These are phyloP conservation scores for Epichloe typhina DNA, from an alignment of 2,329 filamentous ascomycete genomes.

Conservation along the genomic window DNA sequence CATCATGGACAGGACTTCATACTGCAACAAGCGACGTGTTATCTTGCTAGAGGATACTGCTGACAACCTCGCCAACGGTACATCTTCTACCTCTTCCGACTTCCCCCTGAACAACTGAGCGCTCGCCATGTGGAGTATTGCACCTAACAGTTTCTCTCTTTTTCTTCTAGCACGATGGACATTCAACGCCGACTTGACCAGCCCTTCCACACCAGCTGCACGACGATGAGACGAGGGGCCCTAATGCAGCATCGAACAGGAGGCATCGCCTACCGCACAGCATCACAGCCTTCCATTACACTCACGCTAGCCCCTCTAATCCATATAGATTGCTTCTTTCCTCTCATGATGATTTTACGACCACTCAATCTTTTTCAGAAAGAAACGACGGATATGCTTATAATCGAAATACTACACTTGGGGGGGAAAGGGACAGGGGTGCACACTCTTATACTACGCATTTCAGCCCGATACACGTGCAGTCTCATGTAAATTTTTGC, in stretches of 20 bases:
- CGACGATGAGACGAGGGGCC: slow-evolving; percentile 3
- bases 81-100: background rate
- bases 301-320: background rate
- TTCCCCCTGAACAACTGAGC: background rate
- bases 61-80: slow-evolving; percentile 79
- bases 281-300: background rate
- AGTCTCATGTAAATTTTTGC: background rate
- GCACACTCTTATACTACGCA: background rate
- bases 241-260: background rate
- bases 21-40: slow-evolving; percentile 84
- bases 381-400: background rate
- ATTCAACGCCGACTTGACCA: slow-evolving; percentile 16
- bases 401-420: background rate
- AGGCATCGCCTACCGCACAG: background rate
- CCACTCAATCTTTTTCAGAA: background rate
- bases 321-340: background rate
- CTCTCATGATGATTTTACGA: background rate
- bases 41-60: slow-evolving; percentile 89
- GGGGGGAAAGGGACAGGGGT: no score
- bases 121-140: background rate
- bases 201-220: background rate
- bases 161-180: slow-evolving; percentile 29
- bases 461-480: background rate
- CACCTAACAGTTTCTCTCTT: background rate
- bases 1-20: slow-evolving; percentile 96